Evolutionary conservation across 768 basidiomycete genomes (phyloP), one percentile per base, ranked within the genome.

Genomic region (Zangia roseola): DNA sequence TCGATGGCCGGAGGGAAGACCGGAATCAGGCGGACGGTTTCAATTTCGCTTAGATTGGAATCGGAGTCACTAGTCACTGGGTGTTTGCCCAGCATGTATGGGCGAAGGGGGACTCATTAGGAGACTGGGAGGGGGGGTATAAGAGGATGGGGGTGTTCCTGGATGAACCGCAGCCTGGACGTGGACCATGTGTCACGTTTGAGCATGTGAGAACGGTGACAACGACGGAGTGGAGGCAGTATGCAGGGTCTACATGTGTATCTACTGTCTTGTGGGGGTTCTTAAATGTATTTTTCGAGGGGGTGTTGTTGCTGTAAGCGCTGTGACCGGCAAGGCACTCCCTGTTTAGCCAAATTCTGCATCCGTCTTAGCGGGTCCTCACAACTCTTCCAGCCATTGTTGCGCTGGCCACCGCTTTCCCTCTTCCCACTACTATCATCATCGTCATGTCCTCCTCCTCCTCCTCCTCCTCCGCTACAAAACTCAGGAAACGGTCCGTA

Each of bases 301-400:
- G 46, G 47, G 47, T 25, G 13, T 24, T 46, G 44, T 60, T 67
- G 43, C 48, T 45, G 52, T 64, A 64, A 64, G 65, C 67, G 65
- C 65, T 67, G 67, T 65, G 62, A 60, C 65, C 60, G 67, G 65
- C 65, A 67, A 69, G 64, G 62, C 67, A 62, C 60, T 64, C 53
- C 55, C 63, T 64, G 55, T 63, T 64, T 64, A 48, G 59, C 58
- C 67, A 64, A 62, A 56, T 69, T 69, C 65, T 63, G 64, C 49
- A 56, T 60, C 61, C 66, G 66, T 54, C 61, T 55, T 53, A 55
- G 59, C 58, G 60, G 66, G 57, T 56, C 60, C 53, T 52, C 54
- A 51, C 61, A 63, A 65, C 55, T 65, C 63, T 46, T 63, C 59
- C 66, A 61, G 69, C 69, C 73, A 71, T 72, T 72, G 70, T 72